Conservation (phyloP, 805 yeast genomes). For the Metschnikowia cubensis region DNA sequence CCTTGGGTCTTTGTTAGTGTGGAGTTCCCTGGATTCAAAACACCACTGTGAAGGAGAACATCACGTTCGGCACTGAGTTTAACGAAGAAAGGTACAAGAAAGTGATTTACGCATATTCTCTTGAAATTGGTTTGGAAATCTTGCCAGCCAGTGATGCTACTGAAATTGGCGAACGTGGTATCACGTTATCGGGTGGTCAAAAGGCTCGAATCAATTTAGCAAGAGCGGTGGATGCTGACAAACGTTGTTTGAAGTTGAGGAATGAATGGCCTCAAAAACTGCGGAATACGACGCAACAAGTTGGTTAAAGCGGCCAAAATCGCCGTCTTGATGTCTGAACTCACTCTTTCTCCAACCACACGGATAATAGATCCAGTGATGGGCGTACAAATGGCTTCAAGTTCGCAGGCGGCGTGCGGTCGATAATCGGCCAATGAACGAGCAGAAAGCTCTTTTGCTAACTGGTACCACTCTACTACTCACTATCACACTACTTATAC, state of each 20-base stretch:
- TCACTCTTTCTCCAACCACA: slow-evolving; percentile 93
- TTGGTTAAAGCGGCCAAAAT: slow-evolving; percentile 79
- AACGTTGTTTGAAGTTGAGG: slow-evolving; percentile 97
- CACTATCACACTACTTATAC: too few relatives aligned
- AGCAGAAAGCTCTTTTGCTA: slow-evolving; percentile 79
- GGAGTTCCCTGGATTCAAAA: slow-evolving; percentile 85
- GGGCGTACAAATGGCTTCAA: slow-evolving; percentile 82
- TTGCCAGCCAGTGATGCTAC: slow-evolving; percentile 74
- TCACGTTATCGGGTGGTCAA: slow-evolving; percentile 86
- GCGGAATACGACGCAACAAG: slow-evolving; percentile 79
- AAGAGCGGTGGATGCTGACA: slow-evolving; percentile 68
- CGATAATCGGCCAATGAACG: slow-evolving; percentile 84
- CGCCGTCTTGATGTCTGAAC: slow-evolving; percentile 90
- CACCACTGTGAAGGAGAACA: slow-evolving; percentile 71
- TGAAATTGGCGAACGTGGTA: slow-evolving; percentile 82
- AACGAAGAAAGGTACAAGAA: slow-evolving; percentile 48
- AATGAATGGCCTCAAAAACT: slow-evolving; percentile 87
- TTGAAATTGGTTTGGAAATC: slow-evolving; percentile 59
- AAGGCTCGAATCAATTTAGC: slow-evolving; percentile 80
- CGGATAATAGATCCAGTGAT: slow-evolving; percentile 98
- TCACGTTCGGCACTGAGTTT: slow-evolving; percentile 58
- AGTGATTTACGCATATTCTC: slow-evolving; percentile 62
- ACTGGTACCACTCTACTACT: too few relatives aligned
- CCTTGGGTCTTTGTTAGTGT: slow-evolving; percentile 49
- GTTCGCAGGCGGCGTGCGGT: slow-evolving; percentile 76